Conservation (phyloP, 2,329 filamentous ascomycete genomes). For the Fusarium liriodendri region DNA sequence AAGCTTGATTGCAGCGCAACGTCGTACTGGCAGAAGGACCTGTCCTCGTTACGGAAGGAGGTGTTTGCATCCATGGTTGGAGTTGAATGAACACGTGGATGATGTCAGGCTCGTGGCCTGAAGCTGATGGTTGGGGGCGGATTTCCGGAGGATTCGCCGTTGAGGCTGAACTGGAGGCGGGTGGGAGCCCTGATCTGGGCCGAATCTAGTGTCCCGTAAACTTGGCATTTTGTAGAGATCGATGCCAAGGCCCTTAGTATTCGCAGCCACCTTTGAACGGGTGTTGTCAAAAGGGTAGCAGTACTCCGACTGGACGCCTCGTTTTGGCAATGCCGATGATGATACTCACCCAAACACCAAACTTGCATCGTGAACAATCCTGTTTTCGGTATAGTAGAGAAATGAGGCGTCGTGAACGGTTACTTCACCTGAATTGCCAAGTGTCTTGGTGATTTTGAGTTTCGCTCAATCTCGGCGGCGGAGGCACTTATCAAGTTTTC, state of each 20-base stretch:
- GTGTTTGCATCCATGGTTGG: slow-evolving; percentile 45
- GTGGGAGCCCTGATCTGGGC: slow-evolving; percentile 41
- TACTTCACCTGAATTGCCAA: slow-evolving; percentile 48
- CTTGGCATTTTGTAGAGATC: slow-evolving; percentile 53
- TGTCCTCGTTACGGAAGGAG: slow-evolving; percentile 53
- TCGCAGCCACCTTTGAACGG: not conserved
- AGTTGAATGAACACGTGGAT: slow-evolving; percentile 21
- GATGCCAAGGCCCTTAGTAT: slow-evolving; percentile 49
- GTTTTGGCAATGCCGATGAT: not conserved
- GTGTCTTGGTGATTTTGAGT: slow-evolving; percentile 46
- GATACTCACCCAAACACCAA: slow-evolving; percentile 53
- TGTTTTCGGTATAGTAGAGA: slow-evolving; percentile 56
- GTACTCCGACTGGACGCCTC: not conserved
- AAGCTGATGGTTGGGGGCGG: slow-evolving; percentile 59
- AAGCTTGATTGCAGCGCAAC: slow-evolving; percentile 38
- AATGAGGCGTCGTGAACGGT: slow-evolving; percentile 33
- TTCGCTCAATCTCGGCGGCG: slow-evolving; percentile 47
- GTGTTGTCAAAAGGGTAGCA: not conserved
- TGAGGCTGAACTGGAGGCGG: slow-evolving; percentile 48
- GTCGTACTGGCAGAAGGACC: slow-evolving; percentile 31
- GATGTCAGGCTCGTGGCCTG: slow-evolving; percentile 45
- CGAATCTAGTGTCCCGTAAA: slow-evolving; percentile 24
- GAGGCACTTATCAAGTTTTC: slow-evolving; percentile 38
- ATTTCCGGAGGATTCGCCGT: slow-evolving; percentile 53
- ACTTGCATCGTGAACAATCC: slow-evolving; percentile 53